Percentiles rank a stretch among this genome's conserved stretches.
These are phyloP conservation scores for Ashbya aceris DNA, from an alignment of 1,139 yeast genomes.

Conservation along the genomic window DNA sequence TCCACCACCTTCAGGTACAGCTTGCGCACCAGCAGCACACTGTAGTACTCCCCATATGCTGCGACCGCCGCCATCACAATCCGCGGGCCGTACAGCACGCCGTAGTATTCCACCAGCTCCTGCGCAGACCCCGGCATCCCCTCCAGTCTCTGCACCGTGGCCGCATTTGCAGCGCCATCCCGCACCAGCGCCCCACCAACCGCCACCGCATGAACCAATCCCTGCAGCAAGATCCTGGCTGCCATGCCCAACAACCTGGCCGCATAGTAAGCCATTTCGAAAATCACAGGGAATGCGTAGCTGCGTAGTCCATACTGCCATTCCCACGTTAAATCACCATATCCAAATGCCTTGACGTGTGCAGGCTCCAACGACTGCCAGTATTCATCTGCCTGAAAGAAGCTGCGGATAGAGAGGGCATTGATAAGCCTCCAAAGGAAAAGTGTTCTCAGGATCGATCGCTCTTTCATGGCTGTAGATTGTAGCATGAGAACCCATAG, in stretches of 20 bases:
- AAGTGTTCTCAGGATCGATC: not conserved
- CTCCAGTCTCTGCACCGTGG: not conserved
- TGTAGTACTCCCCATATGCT: constrained; percentile 57
- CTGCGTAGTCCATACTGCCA: constrained; percentile 74
- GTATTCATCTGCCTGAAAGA: constrained; percentile 93
- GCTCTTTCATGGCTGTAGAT: not conserved
- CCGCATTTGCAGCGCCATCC: constrained; percentile 5
- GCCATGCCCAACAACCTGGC: constrained; percentile 4
- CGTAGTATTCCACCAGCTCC: constrained; percentile 24
- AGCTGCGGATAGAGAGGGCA: constrained; percentile 56
- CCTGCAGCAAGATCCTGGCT: constrained; percentile 4
- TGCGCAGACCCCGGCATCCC: constrained; percentile 8
- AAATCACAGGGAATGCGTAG: constrained; percentile 69
- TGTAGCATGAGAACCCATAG: not conserved
- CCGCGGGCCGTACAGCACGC: constrained; percentile 47
- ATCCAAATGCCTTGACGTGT: constrained; percentile 60
- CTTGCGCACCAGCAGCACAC: constrained; percentile 40
- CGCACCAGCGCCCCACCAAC: constrained; percentile 23
- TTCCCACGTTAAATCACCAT: constrained; percentile 91
- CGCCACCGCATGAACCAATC: constrained; percentile 4
- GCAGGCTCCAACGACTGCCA: constrained; percentile 95
- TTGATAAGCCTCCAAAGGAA: constrained; percentile 33
- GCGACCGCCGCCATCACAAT: constrained; percentile 62
- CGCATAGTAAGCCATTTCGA: constrained; percentile 29
- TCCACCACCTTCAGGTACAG: constrained; percentile 26